These are phyloP conservation scores for Spergularia marina DNA, from an alignment of 148 eudicot species.

Conservation along the genomic window DNA sequence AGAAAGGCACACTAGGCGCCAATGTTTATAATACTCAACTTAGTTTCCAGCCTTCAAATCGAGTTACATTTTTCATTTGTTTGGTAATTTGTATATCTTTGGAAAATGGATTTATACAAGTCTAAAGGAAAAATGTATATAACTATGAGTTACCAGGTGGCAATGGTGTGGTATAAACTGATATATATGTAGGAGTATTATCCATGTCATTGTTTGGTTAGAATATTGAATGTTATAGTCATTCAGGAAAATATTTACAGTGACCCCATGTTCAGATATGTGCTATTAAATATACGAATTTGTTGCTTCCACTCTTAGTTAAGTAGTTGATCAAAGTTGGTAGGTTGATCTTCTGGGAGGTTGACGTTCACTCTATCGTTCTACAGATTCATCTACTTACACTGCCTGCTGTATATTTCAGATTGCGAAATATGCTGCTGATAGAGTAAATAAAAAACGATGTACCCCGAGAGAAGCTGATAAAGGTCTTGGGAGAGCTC, in stretches of 20 bases:
- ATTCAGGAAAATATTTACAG: neutral
- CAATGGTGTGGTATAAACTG: too few relatives aligned
- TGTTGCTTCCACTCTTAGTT: neutral
- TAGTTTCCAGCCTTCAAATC: too few relatives aligned
- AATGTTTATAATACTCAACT: too few relatives aligned
- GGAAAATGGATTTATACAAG: too few relatives aligned
- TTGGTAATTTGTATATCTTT: too few relatives aligned
- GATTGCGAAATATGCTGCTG: conserved; percentile 72
- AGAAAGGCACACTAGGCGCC: too few relatives aligned
- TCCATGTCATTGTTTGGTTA: neutral
- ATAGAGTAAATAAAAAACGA: conserved; percentile 42
- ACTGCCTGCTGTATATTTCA: conserved; percentile 25
- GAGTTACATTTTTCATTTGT: too few relatives aligned
- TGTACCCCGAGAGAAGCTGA: conserved; percentile 53
- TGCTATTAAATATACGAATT: neutral
- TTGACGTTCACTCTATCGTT: neutral
- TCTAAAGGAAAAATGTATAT: too few relatives aligned
- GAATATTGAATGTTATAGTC: neutral
- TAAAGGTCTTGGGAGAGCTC: conserved; percentile 77
- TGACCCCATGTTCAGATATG: neutral
- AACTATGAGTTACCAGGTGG: too few relatives aligned
- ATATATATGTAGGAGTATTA: too few relatives aligned
- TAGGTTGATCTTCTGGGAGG: too few relatives aligned
- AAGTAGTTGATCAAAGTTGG: neutral
- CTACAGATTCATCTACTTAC: neutral